Evolutionary conservation across 1,139 yeast genomes (phyloP).

Genomic region (Nadsonia commutata): DNA sequence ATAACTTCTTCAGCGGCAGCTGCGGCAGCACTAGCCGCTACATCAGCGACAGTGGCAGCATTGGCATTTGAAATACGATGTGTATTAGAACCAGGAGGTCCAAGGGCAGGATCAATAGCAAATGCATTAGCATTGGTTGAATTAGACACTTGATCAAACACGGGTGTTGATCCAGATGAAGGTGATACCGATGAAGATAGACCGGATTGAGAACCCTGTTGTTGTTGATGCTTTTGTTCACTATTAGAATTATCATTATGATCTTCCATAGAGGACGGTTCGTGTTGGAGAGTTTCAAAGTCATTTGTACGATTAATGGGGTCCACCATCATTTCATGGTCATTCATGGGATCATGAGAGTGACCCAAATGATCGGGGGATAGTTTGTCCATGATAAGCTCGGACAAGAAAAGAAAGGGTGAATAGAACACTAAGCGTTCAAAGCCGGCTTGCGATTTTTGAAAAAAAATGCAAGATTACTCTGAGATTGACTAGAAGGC

Average conservation of each 20-base stretch:
- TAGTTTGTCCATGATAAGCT: neutral
- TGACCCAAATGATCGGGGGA: neutral
- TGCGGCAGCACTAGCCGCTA: slow-evolving; percentile 1
- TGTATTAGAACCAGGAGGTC: slow-evolving; percentile 1
- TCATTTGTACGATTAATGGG: neutral
- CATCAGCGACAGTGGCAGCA: neutral
- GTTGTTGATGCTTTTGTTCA: slow-evolving; percentile 1
- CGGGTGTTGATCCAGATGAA: neutral
- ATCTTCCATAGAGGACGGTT: neutral
- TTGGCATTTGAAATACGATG: neutral
- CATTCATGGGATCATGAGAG: neutral
- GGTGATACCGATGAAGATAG: neutral
- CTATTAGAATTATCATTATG: slow-evolving; percentile 4
- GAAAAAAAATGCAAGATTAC: too few relatives aligned
- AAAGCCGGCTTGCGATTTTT: too few relatives aligned
- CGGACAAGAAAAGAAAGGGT: too few relatives aligned
- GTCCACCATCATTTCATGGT: neutral
- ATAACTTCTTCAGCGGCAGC: neutral
- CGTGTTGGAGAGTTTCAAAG: neutral
- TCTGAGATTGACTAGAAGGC: too few relatives aligned
- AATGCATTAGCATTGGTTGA: slow-evolving; percentile 4
- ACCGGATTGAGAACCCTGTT: slow-evolving; percentile 1
- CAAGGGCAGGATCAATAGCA: slow-evolving; percentile 10
- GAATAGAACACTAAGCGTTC: too few relatives aligned
- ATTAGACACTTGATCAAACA: neutral